These are phyloP conservation scores for Pythium sp. DNA, from an alignment of 352 stramenopile species.

Conservation along the genomic window DNA sequence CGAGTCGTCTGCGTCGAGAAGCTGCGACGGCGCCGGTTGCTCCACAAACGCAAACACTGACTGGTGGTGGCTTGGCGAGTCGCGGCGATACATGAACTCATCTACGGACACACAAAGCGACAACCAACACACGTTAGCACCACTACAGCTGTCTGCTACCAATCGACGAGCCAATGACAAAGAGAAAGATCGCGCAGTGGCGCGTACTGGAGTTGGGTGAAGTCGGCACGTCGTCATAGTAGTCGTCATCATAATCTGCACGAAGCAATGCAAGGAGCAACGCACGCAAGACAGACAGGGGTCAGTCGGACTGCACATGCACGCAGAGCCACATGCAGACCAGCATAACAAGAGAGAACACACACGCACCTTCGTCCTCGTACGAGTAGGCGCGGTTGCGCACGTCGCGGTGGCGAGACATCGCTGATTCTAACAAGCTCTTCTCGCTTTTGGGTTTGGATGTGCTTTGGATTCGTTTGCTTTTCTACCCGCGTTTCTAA, in stretches of 20 bases:
- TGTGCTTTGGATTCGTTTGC: neutral
- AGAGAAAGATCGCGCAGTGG: neutral
- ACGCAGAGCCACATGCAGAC: neutral
- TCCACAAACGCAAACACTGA: slow-evolving; percentile 84
- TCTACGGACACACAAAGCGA: slow-evolving; percentile 31
- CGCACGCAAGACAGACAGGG: neutral
- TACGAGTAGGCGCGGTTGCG: slow-evolving; percentile 89
- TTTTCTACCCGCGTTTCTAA: too few relatives aligned
- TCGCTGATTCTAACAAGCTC: slow-evolving; percentile 17
- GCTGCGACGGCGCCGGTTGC: slow-evolving; percentile 21
- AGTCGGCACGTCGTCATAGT: slow-evolving; percentile 55
- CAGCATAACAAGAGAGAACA: neutral
- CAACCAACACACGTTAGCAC: neutral
- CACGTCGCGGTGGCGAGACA: slow-evolving; percentile 84
- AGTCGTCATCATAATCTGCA: slow-evolving; percentile 74
- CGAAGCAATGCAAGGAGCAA: neutral
- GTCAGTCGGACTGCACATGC: neutral
- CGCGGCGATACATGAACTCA: slow-evolving; percentile 79
- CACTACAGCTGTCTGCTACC: neutral
- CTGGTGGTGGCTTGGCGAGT: slow-evolving; percentile 71
- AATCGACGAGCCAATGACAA: neutral
- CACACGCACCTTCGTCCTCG: slow-evolving; percentile 79
- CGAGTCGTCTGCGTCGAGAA: slow-evolving; percentile 28
- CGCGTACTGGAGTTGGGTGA: slow-evolving; percentile 64
- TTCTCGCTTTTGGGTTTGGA: neutral